Base-by-base conservation (phyloP, 805 yeast species). In the Groenewaldozyma salmanticensis region DNA sequence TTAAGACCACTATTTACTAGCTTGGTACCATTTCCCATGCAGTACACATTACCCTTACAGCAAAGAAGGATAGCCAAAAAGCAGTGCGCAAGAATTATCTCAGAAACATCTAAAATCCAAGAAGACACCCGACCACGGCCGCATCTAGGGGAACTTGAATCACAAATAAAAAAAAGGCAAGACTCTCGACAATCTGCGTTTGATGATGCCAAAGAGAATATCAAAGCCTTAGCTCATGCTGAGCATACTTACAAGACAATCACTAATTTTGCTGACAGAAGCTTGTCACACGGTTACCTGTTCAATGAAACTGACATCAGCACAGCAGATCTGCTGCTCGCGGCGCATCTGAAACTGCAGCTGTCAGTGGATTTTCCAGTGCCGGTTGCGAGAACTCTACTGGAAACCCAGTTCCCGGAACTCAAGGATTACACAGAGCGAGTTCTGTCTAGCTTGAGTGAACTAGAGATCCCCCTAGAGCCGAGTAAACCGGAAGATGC, bases 21-120 rank as follows among this genome's bases (percentile, higher is more conserved):
- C 11, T 32, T 52, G 20, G 47, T 59, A 13, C 59, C 61, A 16
- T 60, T 60, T 41, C 65, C 65, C 4, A 58, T 60, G 64, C 65
- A 60, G 47, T 60, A 60, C 46, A 59, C 52, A 35, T 51, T 51
- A 17, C 54, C 62, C 2, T 34, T 59, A 15, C 22, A 50, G 21
- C 50, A 55, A 27, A 48, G 55, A 24, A 40, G 45, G 6, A 42
- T 42, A 11, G 63, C 63, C 7, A 34, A 40, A 29, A 20, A 19
- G 1, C 42, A 37, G 17, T 47, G 53, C 34, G 39, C 40, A 7
- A 32, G 16, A 4, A 38, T 35, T 2, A 50, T 52, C 9, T 32
- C 46, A 27, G 37, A 35, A 7, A 18, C 35, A 20, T 27, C 37
- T 44, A 42, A 21, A 18, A 15, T 21, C 24, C 15, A 17, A 6